Evolutionary conservation across 352 stramenopile genomes (phyloP).

Genomic region (Globisporangium alternatum): DNA sequence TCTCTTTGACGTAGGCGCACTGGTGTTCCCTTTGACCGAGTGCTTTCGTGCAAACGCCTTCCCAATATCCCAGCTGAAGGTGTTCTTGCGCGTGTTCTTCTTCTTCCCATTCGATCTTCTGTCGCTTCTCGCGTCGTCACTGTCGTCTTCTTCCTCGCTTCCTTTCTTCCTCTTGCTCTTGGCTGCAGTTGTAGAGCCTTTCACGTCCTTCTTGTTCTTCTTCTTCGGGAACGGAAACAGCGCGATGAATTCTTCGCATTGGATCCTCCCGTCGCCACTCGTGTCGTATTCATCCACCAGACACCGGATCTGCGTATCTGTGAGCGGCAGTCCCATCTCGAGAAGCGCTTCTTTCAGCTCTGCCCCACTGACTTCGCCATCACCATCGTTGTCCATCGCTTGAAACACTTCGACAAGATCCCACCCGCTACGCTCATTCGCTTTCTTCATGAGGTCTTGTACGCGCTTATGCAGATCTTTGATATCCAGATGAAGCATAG

Average conservation of each 20-base stretch:
- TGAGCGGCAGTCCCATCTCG: slow-evolving; percentile 66
- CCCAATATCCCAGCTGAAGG: slow-evolving; percentile 67
- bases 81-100: slow-evolving; percentile 61
- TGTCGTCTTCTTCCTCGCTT: slow-evolving; percentile 14
- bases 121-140: slow-evolving; percentile 4
- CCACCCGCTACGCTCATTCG: slow-evolving; percentile 36
- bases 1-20: not conserved
- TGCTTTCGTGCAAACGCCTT: slow-evolving; percentile 71
- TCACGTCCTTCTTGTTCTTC: not conserved
- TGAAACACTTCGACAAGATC: slow-evolving; percentile 56
- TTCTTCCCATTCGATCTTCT: slow-evolving; percentile 16
- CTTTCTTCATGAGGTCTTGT: slow-evolving; percentile 39
- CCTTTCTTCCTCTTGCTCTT: slow-evolving; percentile 9
- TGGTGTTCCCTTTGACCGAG: slow-evolving; percentile 16
- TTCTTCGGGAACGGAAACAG: slow-evolving; percentile 29
- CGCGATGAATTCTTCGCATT: slow-evolving; percentile 57
- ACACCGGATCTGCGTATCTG: slow-evolving; percentile 56
- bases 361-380: slow-evolving; percentile 44
- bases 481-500: slow-evolving; percentile 56
- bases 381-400: slow-evolving; percentile 53
- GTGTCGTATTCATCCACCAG: slow-evolving; percentile 66
- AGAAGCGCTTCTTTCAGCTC: slow-evolving; percentile 59
- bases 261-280: slow-evolving; percentile 56
- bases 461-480: slow-evolving; percentile 51
- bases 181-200: not conserved